These are phyloP conservation scores for Haplosporangium sp. DNA, from an alignment of 371 early-diverging fungal genomes.

Conservation along the genomic window DNA sequence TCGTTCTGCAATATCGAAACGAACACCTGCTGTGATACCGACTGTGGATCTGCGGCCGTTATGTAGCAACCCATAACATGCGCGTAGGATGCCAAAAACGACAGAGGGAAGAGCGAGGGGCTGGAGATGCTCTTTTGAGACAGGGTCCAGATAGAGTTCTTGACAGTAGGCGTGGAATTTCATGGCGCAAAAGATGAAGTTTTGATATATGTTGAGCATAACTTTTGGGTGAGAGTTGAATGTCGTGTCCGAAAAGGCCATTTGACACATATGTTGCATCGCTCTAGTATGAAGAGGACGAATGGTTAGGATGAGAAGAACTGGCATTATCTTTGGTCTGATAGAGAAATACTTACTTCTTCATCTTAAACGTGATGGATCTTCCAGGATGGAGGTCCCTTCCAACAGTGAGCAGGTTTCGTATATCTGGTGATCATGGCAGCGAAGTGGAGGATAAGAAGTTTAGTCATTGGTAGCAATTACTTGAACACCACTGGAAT, in stretches of 20 bases:
- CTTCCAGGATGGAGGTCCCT: constrained; percentile 55
- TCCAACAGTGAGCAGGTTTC: constrained; percentile 45
- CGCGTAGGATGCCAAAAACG: constrained; percentile 28
- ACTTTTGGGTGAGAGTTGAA: constrained; percentile 69
- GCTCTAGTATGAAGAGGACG: constrained; percentile 4
- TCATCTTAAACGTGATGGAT: constrained; percentile 57
- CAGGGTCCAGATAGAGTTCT: constrained; percentile 40
- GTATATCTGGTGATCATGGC: constrained; percentile 20
- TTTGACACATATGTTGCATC: constrained; percentile 54
- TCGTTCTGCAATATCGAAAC: constrained; percentile 24
- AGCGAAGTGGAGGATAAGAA: neutral
- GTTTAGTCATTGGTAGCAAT: neutral
- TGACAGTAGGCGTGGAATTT: constrained; percentile 67
- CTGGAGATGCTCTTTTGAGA: constrained; percentile 7
- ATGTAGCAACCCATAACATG: constrained; percentile 22
- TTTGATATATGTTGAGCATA: constrained; percentile 77
- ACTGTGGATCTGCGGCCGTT: constrained; percentile 29
- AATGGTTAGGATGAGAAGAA: neutral
- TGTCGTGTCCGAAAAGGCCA: constrained; percentile 67
- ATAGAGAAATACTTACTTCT: constrained; percentile 45
- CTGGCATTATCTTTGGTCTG: too few relatives aligned
- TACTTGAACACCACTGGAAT: neutral
- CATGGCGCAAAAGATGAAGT: constrained; percentile 70
- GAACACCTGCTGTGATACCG: constrained; percentile 7
- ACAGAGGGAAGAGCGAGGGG: constrained; percentile 11